phyloP scores from a whole-genome alignment of 2,329 filamentous ascomycete genomes.

The Alternaria conjuncta region DNA sequence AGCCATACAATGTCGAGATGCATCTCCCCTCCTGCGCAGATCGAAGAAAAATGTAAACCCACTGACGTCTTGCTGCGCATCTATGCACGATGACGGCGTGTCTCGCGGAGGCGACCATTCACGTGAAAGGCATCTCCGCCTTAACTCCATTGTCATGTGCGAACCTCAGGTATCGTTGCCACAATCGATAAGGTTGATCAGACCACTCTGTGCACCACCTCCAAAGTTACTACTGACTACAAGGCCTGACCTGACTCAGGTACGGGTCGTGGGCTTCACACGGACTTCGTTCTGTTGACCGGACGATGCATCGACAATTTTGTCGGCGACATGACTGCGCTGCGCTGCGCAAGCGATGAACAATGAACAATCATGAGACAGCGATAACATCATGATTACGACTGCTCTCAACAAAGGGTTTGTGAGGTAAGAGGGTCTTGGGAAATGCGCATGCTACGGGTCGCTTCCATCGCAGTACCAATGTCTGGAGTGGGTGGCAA shows the following conservation, averaged over 20 bases:
- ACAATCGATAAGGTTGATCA: slow-evolving; percentile 26
- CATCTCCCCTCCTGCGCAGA: neutral
- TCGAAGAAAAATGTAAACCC: slow-evolving; percentile 11
- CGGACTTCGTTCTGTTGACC: neutral
- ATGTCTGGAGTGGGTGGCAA: neutral
- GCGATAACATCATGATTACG: neutral
- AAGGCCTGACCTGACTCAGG: slow-evolving; percentile 16
- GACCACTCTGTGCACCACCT: slow-evolving; percentile 9
- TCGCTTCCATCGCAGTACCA: neutral
- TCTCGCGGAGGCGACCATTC: slow-evolving; percentile 16
- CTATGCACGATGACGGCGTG: slow-evolving; percentile 41
- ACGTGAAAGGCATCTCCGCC: slow-evolving; percentile 27
- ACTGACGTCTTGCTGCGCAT: slow-evolving; percentile 21
- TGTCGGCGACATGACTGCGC: neutral
- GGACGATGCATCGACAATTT: neutral
- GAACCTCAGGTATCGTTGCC: slow-evolving; percentile 18
- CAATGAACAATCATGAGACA: neutral
- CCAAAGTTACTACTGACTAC: slow-evolving; percentile 22
- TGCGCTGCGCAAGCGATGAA: neutral
- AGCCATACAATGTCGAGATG: neutral
- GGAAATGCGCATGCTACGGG: neutral
- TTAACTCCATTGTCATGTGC: slow-evolving; percentile 34
- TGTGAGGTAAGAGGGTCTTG: neutral
- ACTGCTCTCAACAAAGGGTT: neutral
- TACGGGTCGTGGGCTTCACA: neutral